Conservation (phyloP, 306 rosid genomes). For the Vachellia pachyceras region DNA sequence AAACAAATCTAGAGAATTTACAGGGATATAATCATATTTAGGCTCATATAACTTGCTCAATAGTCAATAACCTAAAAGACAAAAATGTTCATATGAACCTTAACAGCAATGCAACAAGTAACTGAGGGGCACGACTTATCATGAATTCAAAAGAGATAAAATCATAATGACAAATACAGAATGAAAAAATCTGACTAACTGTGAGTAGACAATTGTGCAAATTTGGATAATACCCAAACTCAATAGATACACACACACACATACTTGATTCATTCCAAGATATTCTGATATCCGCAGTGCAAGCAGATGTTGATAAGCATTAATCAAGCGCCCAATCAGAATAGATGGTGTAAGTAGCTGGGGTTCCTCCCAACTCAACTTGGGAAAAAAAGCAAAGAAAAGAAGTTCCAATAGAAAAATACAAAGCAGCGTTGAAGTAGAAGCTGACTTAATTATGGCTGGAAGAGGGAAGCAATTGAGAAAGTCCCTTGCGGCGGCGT, state of each 20-base stretch:
- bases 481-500: constrained; percentile 67
- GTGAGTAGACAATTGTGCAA: not conserved
- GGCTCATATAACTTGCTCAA: not conserved
- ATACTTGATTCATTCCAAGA: constrained; percentile 91
- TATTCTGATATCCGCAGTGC: constrained; percentile 80
- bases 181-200: not conserved
- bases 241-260: no score
- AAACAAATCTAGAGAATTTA: not conserved
- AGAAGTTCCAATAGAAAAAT: no score
- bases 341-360: constrained; percentile 94
- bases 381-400: no score
- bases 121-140: not conserved
- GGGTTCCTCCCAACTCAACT: not conserved
- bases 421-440: not conserved
- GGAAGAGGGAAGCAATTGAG: constrained; percentile 84
- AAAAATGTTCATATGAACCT: not conserved
- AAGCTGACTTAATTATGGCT: constrained; percentile 58
- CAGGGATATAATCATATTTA: not conserved
- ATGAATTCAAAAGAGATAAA: not conserved
- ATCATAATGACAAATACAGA: not conserved
- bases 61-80: not conserved
- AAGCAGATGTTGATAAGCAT: no score
- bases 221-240: not conserved
- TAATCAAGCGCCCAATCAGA: constrained; percentile 89
- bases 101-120: not conserved